Percentiles rank a stretch among this genome's conserved stretches.
Evolutionary conservation across 2,329 filamentous ascomycete species (phyloP).

Genomic region (Aspergillus sp.): DNA sequence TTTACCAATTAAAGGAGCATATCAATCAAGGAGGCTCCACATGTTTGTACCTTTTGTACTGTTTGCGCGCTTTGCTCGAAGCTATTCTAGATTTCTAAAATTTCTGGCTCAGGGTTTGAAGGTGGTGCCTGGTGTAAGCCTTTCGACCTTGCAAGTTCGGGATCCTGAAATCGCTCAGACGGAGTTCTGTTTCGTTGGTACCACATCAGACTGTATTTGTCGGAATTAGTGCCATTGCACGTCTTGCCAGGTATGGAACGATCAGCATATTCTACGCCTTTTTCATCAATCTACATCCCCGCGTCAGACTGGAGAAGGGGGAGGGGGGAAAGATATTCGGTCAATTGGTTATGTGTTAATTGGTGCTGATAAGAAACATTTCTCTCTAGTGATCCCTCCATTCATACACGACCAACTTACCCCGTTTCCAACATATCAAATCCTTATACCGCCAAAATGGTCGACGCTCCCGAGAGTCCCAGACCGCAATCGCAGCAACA

Average conservation of each 20-base stretch:
- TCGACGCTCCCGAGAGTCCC: constrained; percentile 29
- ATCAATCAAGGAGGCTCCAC: not conserved
- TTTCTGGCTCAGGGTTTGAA: constrained; percentile 11
- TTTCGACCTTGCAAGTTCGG: not conserved
- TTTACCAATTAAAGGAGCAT: constrained; percentile 5
- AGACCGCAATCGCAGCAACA: constrained; percentile 27
- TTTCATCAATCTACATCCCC: not conserved
- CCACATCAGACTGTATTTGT: not conserved
- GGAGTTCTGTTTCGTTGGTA: not conserved
- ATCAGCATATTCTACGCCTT: not conserved
- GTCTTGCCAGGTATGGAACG: not conserved
- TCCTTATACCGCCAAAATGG: constrained; percentile 23
- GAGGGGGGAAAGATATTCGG: not conserved
- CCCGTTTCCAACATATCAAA: not conserved
- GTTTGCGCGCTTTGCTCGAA: constrained; percentile 15
- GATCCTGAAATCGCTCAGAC: not conserved
- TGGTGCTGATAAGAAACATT: not conserved
- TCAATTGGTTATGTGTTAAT: not conserved
- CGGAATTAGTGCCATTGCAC: not conserved
- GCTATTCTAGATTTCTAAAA: constrained; percentile 13
- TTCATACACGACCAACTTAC: not conserved
- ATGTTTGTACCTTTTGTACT: constrained; percentile 16
- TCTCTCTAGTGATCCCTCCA: not conserved
- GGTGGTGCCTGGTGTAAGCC: not conserved
- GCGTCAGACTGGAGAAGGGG: not conserved